Base-by-base conservation (phyloP, 495 filamentous ascomycete genomes). In the Xylaria sp. region DNA sequence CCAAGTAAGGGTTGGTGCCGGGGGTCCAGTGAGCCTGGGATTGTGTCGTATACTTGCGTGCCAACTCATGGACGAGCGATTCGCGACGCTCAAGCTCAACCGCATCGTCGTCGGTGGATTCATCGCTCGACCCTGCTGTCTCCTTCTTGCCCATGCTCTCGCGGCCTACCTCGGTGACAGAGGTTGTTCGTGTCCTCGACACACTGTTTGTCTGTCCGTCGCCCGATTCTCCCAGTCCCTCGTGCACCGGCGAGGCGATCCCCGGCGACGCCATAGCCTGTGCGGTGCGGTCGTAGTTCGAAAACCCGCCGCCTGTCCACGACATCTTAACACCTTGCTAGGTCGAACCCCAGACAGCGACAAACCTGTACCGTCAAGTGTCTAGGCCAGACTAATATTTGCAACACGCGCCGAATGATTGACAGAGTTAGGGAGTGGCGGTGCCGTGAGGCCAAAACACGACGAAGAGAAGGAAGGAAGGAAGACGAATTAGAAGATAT, bases 221-320 rank as follows among this genome's bases (percentile, higher is more conserved):
- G 46, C 41, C 59, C 37, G 70, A 29, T 37, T 71, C 43, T 70
- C 67, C 70, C 63, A 65, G 8, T n/a, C 70, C 69, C 37, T 76
- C 72, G 61, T 70, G 64, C 5, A 40, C 59, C 6, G 55, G 65
- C n/a, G 67, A 69, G 6, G 72, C 26, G 65, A 73, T 52, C 6
- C 59, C 50, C 2, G 77, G 62, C 14, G 55, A 73, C 31, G 79
- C 80, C 12, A 75, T 76, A 15, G 50, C 72, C 68, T 84, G 82
- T 15, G 81, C 77, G n/a, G 82, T 84, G 57, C 72, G 79, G 71
- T 85, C 82, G 71, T 84, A 82, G 74, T 80, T 84, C 77, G 75
- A 80, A 53, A 84, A 84, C 74, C 79, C 78, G 46, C 72, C 73
- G 71, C 82, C 82, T 50, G 79, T 71, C 50, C 83, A 82, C 69